Evolutionary conservation across 495 filamentous ascomycete genomes (phyloP).

Genomic region (Bathelium albidoporum): DNA sequence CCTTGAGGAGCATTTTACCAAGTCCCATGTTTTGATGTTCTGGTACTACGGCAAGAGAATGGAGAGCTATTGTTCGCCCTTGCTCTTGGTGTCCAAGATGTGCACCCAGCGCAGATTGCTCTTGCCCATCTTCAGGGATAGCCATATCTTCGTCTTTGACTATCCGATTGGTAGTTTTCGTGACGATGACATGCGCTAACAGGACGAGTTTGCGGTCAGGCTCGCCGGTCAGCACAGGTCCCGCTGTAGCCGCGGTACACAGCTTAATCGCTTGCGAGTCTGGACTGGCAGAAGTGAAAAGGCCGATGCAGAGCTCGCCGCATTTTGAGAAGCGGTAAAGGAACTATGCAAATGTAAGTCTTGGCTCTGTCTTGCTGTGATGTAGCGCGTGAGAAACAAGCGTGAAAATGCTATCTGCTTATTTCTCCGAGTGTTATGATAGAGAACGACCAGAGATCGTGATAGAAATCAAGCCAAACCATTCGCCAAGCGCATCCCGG

Average conservation of each 20-base stretch:
- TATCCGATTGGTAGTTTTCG: slow-evolving; percentile 46
- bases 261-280: slow-evolving; percentile 36
- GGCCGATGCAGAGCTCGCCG: slow-evolving; percentile 68
- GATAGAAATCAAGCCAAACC: background rate
- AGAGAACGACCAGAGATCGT: background rate
- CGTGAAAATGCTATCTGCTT: background rate
- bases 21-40: slow-evolving; percentile 63
- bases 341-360: slow-evolving; percentile 44
- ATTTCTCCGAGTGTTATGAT: background rate
- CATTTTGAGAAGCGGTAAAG: slow-evolving; percentile 68
- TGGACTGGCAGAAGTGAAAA: slow-evolving; percentile 52
- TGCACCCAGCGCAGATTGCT: slow-evolving; percentile 19
- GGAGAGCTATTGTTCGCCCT: slow-evolving; percentile 66
- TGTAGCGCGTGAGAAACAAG: background rate
- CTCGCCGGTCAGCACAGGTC: slow-evolving; percentile 39
- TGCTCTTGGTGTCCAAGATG: slow-evolving; percentile 54
- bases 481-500: background rate
- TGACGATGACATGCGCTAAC: slow-evolving; percentile 74
- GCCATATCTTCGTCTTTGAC: slow-evolving; percentile 75
- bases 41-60: slow-evolving; percentile 71
- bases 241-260: slow-evolving; percentile 37
- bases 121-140: slow-evolving; percentile 51
- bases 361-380: background rate
- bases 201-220: slow-evolving; percentile 49
- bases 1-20: slow-evolving; percentile 63